These are phyloP conservation scores for Kurtzmaniella cleridarum DNA, from an alignment of 805 yeast genomes.

Conservation along the genomic window DNA sequence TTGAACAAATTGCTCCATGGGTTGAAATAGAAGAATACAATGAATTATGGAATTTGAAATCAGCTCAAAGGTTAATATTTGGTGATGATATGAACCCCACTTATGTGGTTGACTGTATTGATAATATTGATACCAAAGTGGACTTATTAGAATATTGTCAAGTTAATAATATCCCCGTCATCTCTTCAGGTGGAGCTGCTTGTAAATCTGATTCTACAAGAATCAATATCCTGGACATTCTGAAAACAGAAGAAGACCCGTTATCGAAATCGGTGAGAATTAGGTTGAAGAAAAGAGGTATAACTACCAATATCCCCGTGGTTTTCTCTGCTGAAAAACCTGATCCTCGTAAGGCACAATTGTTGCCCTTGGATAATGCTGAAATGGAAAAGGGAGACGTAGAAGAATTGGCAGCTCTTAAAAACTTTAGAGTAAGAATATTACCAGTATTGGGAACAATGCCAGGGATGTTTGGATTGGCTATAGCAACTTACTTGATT, in stretches of 20 bases:
- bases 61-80: conserved; percentile 56
- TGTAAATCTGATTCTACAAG: conserved; percentile 94
- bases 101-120: conserved; percentile 90
- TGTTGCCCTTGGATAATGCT: conserved; percentile 79
- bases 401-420: conserved; percentile 79
- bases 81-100: conserved; percentile 54
- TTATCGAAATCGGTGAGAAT: conserved; percentile 83
- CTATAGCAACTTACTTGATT: conserved; percentile 79
- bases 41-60: conserved; percentile 67
- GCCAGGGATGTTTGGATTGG: conserved; percentile 94
- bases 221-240: conserved; percentile 81
- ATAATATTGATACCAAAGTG: conserved; percentile 94
- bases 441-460: conserved; percentile 94
- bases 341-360: conserved; percentile 85
- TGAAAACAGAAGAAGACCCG: conserved; percentile 91
- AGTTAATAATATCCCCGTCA: conserved; percentile 54
- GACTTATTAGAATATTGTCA: conserved; percentile 76
- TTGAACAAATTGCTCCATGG: conserved; percentile 89
- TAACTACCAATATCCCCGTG: conserved; percentile 70
- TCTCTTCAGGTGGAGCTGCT: conserved; percentile 96
- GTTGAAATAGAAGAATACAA: conserved; percentile 71
- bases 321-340: conserved; percentile 96
- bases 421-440: conserved; percentile 88
- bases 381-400: conserved; percentile 79
- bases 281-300: conserved; percentile 74